These are phyloP conservation scores for Tolypocladium inflatum DNA, from an alignment of 2,329 filamentous ascomycete genomes.

Conservation along the genomic window DNA sequence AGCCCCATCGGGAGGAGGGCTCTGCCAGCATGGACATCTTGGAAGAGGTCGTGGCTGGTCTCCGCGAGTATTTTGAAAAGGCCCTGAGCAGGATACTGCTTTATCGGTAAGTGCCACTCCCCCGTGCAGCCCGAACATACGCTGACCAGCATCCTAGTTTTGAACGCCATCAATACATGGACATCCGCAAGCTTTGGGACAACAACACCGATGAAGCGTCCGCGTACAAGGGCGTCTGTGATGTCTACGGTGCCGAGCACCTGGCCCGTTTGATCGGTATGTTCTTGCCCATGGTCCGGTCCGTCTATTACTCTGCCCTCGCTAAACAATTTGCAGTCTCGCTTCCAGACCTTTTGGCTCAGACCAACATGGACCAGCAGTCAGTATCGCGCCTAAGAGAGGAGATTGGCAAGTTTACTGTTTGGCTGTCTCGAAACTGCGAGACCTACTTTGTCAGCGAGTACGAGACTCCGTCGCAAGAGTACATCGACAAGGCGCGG, in stretches of 20 bases:
- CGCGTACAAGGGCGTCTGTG: conserved; percentile 61
- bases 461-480: conserved; percentile 63
- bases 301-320: background rate
- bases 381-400: conserved; percentile 82
- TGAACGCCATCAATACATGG: conserved; percentile 79
- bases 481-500: conserved; percentile 61
- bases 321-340: conserved; percentile 48
- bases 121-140: background rate
- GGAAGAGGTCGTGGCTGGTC: conserved; percentile 76
- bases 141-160: conserved; percentile 47
- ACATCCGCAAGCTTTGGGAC: conserved; percentile 63
- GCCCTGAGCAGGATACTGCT: conserved; percentile 79
- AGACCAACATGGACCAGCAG: conserved; percentile 96
- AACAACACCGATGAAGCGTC: conserved; percentile 46
- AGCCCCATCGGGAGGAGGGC: conserved; percentile 52
- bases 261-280: conserved; percentile 80
- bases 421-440: conserved; percentile 73
- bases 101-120: conserved; percentile 49
- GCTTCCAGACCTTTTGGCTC: conserved; percentile 85
- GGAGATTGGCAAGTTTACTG: conserved; percentile 76
- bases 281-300: conserved; percentile 13
- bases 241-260: conserved; percentile 91
- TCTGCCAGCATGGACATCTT: conserved; percentile 74
- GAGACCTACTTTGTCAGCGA: conserved; percentile 67
- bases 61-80: conserved; percentile 92